These are phyloP conservation scores for Hanseniaspora hatyaiensis DNA, from an alignment of 805 yeast genomes.

Conservation along the genomic window DNA sequence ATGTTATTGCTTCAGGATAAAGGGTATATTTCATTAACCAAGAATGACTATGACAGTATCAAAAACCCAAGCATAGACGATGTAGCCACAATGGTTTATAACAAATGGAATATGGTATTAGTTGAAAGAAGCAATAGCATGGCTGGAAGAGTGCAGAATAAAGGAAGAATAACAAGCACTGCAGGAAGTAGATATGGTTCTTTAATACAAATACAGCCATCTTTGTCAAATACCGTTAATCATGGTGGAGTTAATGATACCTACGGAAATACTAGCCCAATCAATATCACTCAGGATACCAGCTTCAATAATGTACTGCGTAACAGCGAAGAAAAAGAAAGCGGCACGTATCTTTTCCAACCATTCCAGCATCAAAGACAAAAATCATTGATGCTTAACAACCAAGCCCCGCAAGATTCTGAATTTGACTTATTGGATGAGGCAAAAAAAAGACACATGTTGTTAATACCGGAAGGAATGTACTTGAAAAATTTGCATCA, in stretches of 20 bases:
- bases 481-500: slow-evolving; percentile 19
- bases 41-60: slow-evolving; percentile 24
- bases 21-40: slow-evolving; percentile 31
- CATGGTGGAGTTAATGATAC: neutral
- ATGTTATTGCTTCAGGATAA: slow-evolving; percentile 26
- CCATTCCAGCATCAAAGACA: slow-evolving; percentile 12
- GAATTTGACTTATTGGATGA: slow-evolving; percentile 7
- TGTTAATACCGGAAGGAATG: slow-evolving; percentile 15
- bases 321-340: neutral
- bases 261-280: neutral
- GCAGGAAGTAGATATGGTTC: slow-evolving; percentile 11
- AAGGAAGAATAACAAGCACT: neutral
- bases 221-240: no score
- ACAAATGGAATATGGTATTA: slow-evolving; percentile 15
- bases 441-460: slow-evolving; percentile 5
- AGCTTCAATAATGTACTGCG: neutral
- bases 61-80: slow-evolving; percentile 7
- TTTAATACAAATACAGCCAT: slow-evolving; percentile 11
- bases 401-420: no score
- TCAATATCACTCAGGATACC: no score
- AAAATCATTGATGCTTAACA: neutral
- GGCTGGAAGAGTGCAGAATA: neutral
- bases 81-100: slow-evolving; percentile 15
- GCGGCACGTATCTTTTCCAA: slow-evolving; percentile 2
- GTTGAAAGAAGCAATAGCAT: slow-evolving; percentile 13